These are phyloP conservation scores for Candida morakotiae DNA, from an alignment of 805 yeast species.

Conservation along the genomic window DNA sequence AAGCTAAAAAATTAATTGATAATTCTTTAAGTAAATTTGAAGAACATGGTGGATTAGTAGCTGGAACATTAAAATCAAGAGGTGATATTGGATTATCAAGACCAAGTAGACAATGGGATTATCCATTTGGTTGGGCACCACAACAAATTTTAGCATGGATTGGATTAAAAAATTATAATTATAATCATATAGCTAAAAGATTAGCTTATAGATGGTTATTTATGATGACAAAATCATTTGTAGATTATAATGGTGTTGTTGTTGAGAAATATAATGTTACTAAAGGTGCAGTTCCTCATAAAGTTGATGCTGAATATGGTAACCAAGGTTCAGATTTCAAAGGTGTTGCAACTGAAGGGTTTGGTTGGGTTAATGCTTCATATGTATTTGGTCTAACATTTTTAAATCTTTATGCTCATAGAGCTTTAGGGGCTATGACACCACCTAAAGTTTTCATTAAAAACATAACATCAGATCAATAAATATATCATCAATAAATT, in stretches of 20 bases:
- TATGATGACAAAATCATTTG: constrained; percentile 85
- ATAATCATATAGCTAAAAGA: constrained; percentile 57
- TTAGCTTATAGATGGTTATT: constrained; percentile 85
- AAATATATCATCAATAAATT: too few species aligned
- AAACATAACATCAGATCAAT: constrained; percentile 32
- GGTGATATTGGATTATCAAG: constrained; percentile 65
- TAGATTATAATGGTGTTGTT: constrained; percentile 88
- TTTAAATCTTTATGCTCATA: constrained; percentile 59
- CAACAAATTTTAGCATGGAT: constrained; percentile 94
- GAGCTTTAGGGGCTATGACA: constrained; percentile 77
- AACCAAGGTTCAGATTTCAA: constrained; percentile 91
- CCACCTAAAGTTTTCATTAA: constrained; percentile 63
- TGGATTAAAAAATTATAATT: constrained; percentile 75
- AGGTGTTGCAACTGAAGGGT: constrained; percentile 94
- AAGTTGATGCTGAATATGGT: constrained; percentile 94
- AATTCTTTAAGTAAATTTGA: constrained; percentile 68
- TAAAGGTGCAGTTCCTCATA: constrained; percentile 76
- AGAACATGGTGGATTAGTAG: constrained; percentile 81
- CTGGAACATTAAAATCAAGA: constrained; percentile 73
- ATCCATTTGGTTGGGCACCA: constrained; percentile 98
- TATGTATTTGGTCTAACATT: constrained; percentile 68
- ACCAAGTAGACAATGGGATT: constrained; percentile 97
- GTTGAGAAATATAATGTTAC: constrained; percentile 95
- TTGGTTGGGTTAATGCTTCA: constrained; percentile 97
- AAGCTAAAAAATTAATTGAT: constrained; percentile 60